Conservation (phyloP, 768 basidiomycete genomes). For the Trametes cingulata region DNA sequence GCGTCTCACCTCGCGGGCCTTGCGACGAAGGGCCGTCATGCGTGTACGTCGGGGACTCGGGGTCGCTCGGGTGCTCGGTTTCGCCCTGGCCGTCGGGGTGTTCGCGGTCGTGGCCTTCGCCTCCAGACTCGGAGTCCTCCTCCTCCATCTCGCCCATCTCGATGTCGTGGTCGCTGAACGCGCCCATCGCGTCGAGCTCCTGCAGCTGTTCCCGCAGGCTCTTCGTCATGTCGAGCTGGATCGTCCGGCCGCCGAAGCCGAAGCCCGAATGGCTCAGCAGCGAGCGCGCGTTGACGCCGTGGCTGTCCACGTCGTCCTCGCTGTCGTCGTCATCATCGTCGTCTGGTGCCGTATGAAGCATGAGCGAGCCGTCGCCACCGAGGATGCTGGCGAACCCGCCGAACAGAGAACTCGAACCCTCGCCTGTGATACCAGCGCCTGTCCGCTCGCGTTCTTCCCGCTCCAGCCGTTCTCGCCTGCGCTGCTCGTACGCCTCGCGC, state of each 20-base stretch:
- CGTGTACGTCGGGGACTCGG: conserved; percentile 17
- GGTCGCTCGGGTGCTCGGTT: conserved; percentile 27
- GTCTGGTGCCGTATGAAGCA: conserved; percentile 28
- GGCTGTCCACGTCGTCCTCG: conserved; percentile 58
- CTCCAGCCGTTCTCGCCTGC: conserved; percentile 35
- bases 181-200: conserved; percentile 61
- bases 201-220: conserved; percentile 62
- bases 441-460: conserved; percentile 19
- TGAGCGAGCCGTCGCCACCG: conserved; percentile 44
- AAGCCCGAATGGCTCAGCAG: conserved; percentile 52
- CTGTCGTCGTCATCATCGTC: conserved; percentile 62
- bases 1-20: conserved; percentile 41
- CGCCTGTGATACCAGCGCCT: not conserved
- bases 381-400: conserved; percentile 57
- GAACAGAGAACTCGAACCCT: conserved; percentile 31
- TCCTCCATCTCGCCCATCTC: conserved; percentile 35
- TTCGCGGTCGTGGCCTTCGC: conserved; percentile 34
- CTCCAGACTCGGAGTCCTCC: conserved; percentile 34
- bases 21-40: conserved; percentile 21
- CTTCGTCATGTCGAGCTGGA: conserved; percentile 48
- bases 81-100: conserved; percentile 35
- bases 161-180: conserved; percentile 28
- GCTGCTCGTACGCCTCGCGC: conserved; percentile 54
- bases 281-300: conserved; percentile 37
- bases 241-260: conserved; percentile 38